phyloP scores from a whole-genome alignment of 768 basidiomycete genomes.

The Russula foetens region DNA sequence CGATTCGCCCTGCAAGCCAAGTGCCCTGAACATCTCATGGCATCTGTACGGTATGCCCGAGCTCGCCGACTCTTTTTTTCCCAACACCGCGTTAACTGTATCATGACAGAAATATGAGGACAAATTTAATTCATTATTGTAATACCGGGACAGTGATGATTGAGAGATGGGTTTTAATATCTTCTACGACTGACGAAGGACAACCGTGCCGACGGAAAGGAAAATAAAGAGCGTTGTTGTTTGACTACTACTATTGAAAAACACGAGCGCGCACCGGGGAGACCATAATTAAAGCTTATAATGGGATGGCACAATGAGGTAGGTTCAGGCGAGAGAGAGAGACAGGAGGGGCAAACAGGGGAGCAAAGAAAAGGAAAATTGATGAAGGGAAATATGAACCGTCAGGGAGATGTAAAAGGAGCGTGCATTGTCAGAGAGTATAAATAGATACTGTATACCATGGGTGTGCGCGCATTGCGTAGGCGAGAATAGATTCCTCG shows the following conservation, averaged over 20 bases:
- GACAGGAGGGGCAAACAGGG: no score
- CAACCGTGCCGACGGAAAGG: background rate
- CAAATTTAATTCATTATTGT: conserved; percentile 2
- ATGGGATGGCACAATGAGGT: conserved; percentile 15
- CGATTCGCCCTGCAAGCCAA: no score
- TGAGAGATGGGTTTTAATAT: no score
- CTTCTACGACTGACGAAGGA: conserved; percentile 1
- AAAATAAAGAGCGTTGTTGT: conserved; percentile 13
- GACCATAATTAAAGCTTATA: conserved; percentile 18
- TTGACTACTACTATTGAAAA: conserved; percentile 3
- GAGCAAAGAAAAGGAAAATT: no score
- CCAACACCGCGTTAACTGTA: no score
- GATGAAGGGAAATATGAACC: no score
- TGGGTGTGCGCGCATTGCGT: conserved; percentile 9
- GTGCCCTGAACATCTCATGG: no score
- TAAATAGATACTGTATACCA: conserved; percentile 9
- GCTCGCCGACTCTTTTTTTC: no score
- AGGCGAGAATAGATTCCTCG: conserved; percentile 8
- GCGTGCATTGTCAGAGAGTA: conserved; percentile 14
- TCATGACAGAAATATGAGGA: background rate
- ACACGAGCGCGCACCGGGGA: conserved; percentile 5
- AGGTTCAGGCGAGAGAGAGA: background rate
- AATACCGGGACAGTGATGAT: conserved; percentile 6
- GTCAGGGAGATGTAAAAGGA: background rate
- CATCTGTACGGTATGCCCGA: no score